These are phyloP conservation scores for Coemansia sp. DNA, from an alignment of 192 early-diverging fungal genomes.

Conservation along the genomic window DNA sequence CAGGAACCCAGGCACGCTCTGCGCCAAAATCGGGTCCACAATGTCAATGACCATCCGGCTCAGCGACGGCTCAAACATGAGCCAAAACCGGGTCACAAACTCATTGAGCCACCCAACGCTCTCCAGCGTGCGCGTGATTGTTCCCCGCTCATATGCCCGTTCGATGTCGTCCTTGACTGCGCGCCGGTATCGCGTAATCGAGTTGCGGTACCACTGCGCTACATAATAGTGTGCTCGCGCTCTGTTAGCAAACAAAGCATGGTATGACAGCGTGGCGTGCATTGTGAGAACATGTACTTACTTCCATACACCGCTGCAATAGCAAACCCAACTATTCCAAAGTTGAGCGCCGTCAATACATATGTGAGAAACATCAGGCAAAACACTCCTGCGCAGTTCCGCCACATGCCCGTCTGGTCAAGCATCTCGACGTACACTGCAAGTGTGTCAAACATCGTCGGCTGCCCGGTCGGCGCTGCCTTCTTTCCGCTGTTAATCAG, in stretches of 20 bases:
- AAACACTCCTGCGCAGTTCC: constrained; percentile 55
- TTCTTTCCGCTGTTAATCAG: constrained; percentile 50
- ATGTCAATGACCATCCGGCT: constrained; percentile 67
- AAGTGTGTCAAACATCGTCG: constrained; percentile 41
- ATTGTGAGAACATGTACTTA: constrained; percentile 45
- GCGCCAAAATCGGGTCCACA: constrained; percentile 71
- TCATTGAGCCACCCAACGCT: constrained; percentile 90
- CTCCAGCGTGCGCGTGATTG: constrained; percentile 55
- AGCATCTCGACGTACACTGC: constrained; percentile 47
- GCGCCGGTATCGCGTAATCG: constrained; percentile 65
- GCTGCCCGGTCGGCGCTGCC: constrained; percentile 29
- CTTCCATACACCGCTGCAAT: constrained; percentile 46
- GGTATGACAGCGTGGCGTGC: constrained; percentile 3
- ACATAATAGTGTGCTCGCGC: constrained; percentile 9
- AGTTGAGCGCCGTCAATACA: constrained; percentile 43
- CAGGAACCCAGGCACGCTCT: constrained; percentile 74
- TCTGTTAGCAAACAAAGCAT: constrained; percentile 1
- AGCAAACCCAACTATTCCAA: constrained; percentile 51
- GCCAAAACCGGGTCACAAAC: constrained; percentile 84
- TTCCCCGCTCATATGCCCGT: constrained; percentile 58
- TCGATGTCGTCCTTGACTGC: constrained; percentile 66
- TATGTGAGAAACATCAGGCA: constrained; percentile 51
- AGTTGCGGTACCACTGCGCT: constrained; percentile 74
- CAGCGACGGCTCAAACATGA: constrained; percentile 84
- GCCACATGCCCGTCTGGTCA: constrained; percentile 52